Conservation (phyloP, 1,284 basidiomycete genomes). For the Ceratobasidium sp. region DNA sequence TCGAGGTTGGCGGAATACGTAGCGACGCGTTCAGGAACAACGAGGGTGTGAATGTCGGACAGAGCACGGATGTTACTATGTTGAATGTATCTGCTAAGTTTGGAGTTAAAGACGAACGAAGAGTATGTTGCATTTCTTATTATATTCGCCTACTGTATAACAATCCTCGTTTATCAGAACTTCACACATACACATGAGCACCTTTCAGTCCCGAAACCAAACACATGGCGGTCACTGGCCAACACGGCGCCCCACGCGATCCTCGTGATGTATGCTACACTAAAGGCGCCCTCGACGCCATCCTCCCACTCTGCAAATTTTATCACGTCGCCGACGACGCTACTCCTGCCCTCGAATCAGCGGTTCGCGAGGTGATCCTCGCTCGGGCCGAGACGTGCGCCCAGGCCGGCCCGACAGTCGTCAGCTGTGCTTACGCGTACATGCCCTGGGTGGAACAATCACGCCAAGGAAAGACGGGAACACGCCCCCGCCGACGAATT, state of each 20-base stretch:
- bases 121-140: slow-evolving; percentile 59
- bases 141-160: slow-evolving; percentile 8
- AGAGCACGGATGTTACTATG: slow-evolving; percentile 96
- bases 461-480: slow-evolving; percentile 53
- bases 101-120: slow-evolving; percentile 77
- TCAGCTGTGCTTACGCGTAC: slow-evolving; percentile 92
- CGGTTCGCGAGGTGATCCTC: slow-evolving; percentile 75
- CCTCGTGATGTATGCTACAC: slow-evolving; percentile 86
- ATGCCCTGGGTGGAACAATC: slow-evolving; percentile 65
- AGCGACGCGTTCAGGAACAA: slow-evolving; percentile 83
- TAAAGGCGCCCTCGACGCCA: slow-evolving; percentile 92
- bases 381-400: slow-evolving; percentile 80
- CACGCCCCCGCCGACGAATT: slow-evolving; percentile 62
- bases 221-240: slow-evolving; percentile 90
- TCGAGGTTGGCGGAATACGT: slow-evolving; percentile 78
- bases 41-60: slow-evolving; percentile 84
- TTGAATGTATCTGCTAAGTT: slow-evolving; percentile 83
- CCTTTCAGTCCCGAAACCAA: slow-evolving; percentile 96
- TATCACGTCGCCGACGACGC: slow-evolving; percentile 91
- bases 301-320: slow-evolving; percentile 87
- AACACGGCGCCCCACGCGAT: slow-evolving; percentile 62
- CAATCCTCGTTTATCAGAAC: slow-evolving; percentile 56
- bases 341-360: slow-evolving; percentile 80
- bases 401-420: slow-evolving; percentile 83
- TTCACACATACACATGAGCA: slow-evolving; percentile 85